Evolutionary conservation across 345 rosid species (phyloP).

Genomic region (Rhizophora apiculata): DNA sequence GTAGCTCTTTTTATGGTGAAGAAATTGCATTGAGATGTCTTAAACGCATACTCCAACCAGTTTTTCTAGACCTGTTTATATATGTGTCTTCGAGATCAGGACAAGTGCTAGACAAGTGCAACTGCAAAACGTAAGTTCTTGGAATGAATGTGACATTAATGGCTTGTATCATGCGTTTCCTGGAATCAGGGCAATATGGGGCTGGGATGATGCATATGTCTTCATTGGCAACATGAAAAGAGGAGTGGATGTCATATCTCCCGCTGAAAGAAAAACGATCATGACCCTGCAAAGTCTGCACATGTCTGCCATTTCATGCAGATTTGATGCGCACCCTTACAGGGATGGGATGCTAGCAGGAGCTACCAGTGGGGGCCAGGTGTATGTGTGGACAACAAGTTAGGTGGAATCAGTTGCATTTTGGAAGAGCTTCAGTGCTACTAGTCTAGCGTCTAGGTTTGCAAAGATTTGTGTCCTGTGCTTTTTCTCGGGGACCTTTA

Average conservation of each 20-base stretch:
- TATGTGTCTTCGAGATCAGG: too few relatives aligned
- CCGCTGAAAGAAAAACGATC: constrained; percentile 25
- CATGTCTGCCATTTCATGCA: constrained; percentile 61
- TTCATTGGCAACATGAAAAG: constrained; percentile 57
- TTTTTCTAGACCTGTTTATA: too few relatives aligned
- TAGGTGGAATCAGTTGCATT: constrained; percentile 6
- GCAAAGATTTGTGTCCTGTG: too few relatives aligned
- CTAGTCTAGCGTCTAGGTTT: too few relatives aligned
- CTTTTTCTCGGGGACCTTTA: too few relatives aligned
- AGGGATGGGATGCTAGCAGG: constrained; percentile 67
- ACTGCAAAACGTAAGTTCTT: not conserved
- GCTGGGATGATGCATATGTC: constrained; percentile 81
- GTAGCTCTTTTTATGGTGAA: not conserved
- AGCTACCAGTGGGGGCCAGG: constrained; percentile 65
- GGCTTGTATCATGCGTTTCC: not conserved
- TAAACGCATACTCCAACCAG: not conserved
- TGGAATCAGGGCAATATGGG: constrained; percentile 68
- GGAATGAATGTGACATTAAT: not conserved
- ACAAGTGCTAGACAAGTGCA: too few relatives aligned
- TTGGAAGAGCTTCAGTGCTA: too few relatives aligned
- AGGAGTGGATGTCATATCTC: constrained; percentile 66
- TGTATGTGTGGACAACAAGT: constrained; percentile 57
- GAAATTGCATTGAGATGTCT: not conserved
- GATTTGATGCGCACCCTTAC: constrained; percentile 66
- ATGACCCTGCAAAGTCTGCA: constrained; percentile 42